Evolutionary conservation across 306 rosid genomes (phyloP), one percentile per base, ranked within the genome.

Genomic region (Acacia melanoxylon): DNA sequence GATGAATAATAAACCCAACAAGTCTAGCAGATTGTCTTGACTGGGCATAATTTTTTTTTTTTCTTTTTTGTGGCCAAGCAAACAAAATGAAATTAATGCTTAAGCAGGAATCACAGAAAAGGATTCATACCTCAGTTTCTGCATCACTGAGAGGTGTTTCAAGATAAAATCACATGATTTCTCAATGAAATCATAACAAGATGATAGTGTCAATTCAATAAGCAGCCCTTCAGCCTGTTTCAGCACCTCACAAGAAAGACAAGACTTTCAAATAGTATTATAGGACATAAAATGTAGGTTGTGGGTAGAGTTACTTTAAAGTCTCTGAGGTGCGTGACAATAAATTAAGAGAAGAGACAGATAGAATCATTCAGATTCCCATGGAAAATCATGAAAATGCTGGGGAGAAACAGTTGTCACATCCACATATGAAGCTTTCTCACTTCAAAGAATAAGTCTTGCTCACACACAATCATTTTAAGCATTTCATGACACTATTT

Each of bases 201-300:
- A 86, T 2, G 91, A 93, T 42, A 90, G 68, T 11, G 84, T 89
- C 90, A 93, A 72, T 86, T 95, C 99, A n/a, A 51, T 86, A 35
- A 89, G 74, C 80, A 95, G 94, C 76, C 99, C 99, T 66, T 92
- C 99, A 65, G 97, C 94, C 99, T 95, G 89, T 41, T 89, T 80
- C 67, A 83, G n/a, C 89, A 87, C 79, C 86, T 4, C 80, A 78
- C 46, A 31, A 73, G 54, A 67, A 73, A 79, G 76, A 76, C 37
- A 69, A 48, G 67, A 62, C 58, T 68, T 46, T 66, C 29, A 72
- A 62, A 67, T 68, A 66, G 46, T 33, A 56, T 17, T 35, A 8
- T 19, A 44, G 45, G 46, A 24, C 27, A 63, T 15, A 75, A 5
- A 56, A 63, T 70, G 63, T 40, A 80, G 56, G 56, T 33, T 52